These are phyloP conservation scores for Xylariaceae sp. DNA, from an alignment of 2,329 filamentous ascomycete genomes.

Conservation along the genomic window DNA sequence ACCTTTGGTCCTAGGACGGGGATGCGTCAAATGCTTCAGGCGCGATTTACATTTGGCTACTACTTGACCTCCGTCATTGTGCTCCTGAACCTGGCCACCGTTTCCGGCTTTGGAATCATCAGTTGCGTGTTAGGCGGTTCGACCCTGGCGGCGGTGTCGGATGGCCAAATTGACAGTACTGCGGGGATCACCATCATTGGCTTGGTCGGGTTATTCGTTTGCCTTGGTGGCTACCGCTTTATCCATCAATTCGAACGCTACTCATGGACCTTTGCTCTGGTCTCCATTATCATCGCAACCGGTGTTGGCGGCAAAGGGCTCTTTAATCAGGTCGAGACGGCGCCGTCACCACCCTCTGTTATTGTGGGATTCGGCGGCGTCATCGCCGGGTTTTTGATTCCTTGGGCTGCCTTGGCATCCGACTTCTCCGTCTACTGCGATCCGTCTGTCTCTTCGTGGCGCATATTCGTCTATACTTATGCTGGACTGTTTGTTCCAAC, in stretches of 20 bases:
- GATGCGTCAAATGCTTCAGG: conserved; percentile 63
- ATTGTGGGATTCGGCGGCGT: conserved; percentile 13
- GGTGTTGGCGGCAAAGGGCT: conserved; percentile 13
- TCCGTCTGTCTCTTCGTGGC: conserved; percentile 35
- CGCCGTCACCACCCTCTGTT: not conserved
- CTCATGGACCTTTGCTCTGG: conserved; percentile 52
- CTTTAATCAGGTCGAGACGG: conserved; percentile 5
- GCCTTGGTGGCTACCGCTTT: conserved; percentile 57
- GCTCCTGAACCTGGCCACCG: conserved; percentile 58
- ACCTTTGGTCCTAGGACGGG: conserved; percentile 59
- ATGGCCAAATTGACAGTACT: conserved; percentile 45
- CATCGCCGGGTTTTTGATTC: conserved; percentile 29
- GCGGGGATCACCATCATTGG: conserved; percentile 60
- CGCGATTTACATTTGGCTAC: conserved; percentile 58
- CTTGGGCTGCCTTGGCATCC: conserved; percentile 51
- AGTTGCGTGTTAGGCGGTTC: conserved; percentile 58
- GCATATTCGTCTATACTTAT: conserved; percentile 54
- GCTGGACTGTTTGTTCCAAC: conserved; percentile 36
- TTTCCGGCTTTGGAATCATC: conserved; percentile 61
- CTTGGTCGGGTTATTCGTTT: conserved; percentile 53
- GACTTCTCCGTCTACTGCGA: conserved; percentile 60
- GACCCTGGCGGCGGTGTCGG: conserved; percentile 51
- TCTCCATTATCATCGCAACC: conserved; percentile 47
- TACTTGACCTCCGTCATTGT: conserved; percentile 58
- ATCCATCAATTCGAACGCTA: conserved; percentile 57